These are phyloP conservation scores for California macrophylla DNA, from an alignment of 441 rosid species.

Conservation along the genomic window DNA sequence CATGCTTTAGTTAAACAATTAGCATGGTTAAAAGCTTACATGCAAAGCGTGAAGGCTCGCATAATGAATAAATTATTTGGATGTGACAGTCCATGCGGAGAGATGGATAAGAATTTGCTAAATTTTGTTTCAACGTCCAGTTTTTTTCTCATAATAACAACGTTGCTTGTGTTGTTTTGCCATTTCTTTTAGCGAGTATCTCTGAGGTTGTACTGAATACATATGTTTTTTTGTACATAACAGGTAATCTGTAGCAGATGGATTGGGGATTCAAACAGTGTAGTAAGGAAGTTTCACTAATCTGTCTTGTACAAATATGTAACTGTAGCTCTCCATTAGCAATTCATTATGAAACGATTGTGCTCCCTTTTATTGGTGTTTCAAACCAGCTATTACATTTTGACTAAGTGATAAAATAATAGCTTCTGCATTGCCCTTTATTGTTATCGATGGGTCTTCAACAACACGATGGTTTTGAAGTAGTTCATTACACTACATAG, in stretches of 20 bases:
- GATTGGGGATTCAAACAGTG: conserved; percentile 12
- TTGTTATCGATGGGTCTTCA: background rate
- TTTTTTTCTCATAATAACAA: background rate
- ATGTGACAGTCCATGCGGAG: background rate
- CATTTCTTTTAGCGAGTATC: background rate
- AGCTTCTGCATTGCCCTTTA: background rate
- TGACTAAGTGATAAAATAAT: conserved; percentile 12
- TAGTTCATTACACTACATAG: background rate
- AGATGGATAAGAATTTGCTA: background rate
- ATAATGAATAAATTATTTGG: background rate
- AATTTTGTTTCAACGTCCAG: background rate
- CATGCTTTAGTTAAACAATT: background rate
- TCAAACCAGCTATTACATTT: background rate
- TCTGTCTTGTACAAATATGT: conserved; percentile 24
- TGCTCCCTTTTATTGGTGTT: conserved; percentile 1
- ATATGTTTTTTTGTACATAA: conserved; percentile 2
- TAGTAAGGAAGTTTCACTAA: conserved; percentile 3
- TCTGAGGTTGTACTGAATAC: background rate
- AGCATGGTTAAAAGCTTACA: background rate
- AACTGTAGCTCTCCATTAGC: conserved; percentile 9
- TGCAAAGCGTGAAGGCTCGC: background rate
- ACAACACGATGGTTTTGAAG: background rate
- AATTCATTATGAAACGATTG: conserved; percentile 8
- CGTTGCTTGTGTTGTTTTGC: background rate
- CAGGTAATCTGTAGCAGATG: conserved; percentile 16